Evolutionary conservation across 1,284 basidiomycete genomes (phyloP).

Genomic region (Cryptococcus sp.): DNA sequence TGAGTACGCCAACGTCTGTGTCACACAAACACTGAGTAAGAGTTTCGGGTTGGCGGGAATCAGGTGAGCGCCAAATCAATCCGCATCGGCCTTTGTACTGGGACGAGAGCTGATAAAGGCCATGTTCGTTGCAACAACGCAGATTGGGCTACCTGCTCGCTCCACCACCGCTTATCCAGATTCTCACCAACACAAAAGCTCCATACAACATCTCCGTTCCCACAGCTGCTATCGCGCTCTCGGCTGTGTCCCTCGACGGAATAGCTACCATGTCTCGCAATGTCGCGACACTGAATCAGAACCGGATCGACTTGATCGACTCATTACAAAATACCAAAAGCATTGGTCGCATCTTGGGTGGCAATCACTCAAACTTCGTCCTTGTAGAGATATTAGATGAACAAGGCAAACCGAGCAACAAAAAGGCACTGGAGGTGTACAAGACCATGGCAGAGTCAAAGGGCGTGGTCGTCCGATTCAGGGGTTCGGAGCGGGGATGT

Average conservation of each 20-base stretch:
- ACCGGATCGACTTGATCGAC: conserved; percentile 61
- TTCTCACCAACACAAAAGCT: conserved; percentile 94
- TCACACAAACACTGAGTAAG: conserved; percentile 95
- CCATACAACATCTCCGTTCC: conserved; percentile 96
- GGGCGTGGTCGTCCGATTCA: conserved; percentile 86
- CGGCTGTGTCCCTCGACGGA: conserved; percentile 70
- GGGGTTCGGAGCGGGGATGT: conserved; percentile 85
- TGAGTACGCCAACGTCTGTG: conserved; percentile 85
- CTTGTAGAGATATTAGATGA: conserved; percentile 73
- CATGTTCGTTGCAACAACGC: neutral
- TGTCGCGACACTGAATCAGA: conserved; percentile 62
- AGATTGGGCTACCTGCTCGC: conserved; percentile 89
- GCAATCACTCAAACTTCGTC: conserved; percentile 90
- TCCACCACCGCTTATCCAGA: conserved; percentile 83
- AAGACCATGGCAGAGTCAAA: conserved; percentile 79
- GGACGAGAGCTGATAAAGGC: neutral
- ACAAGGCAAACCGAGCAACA: conserved; percentile 64
- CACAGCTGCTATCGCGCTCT: conserved; percentile 77
- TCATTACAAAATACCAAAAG: conserved; percentile 61
- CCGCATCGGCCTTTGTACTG: no score
- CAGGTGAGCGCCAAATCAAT: conserved; percentile 59
- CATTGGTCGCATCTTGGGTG: conserved; percentile 73
- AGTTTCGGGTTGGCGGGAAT: conserved; percentile 95
- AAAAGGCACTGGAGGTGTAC: conserved; percentile 71
- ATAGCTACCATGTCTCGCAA: conserved; percentile 68